Base-by-base conservation (phyloP, 139 green algal species). In the Deuterostichococcus epilithicus region DNA sequence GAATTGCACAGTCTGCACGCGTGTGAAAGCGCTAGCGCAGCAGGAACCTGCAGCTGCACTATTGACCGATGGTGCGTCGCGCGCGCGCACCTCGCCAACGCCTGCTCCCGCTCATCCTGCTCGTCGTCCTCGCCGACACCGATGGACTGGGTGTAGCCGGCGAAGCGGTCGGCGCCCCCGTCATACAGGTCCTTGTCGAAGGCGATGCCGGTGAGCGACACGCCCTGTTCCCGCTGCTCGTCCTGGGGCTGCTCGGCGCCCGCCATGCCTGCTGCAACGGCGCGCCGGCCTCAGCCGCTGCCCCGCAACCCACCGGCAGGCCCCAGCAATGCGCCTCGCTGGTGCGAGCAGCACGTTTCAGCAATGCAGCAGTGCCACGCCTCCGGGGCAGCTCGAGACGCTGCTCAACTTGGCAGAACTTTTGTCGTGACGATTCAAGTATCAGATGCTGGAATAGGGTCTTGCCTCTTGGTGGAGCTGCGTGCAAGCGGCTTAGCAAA, bases 71-170 rank as follows among this genome's bases (percentile, higher is more conserved):
- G 34, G 34, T 37, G 58, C 42, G 25, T n/a, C n/a, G n/a, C n/a
- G 28, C 22, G 15, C 23, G 28, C 65, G 45, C 59, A 88, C 86
- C 73, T 85, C 36, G 77, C 81, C 67, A 88, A 42, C 10, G 73
- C 66, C 42, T 37, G 69, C 66, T 87, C 88, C 34, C 83, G 73
- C 32, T 92, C 86, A 32, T 92, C 86, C 36, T 78, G 32, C 26
- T 90, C 84, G 1, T 94, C 86, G 0, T 90, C 84, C 30, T 86
- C 83, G 26, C 79, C 58, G 13, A 81, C 38, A 22, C 78, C 75
- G 65, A 80, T 81, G 67, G 68, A 76, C 2, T 44, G 63, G 4
- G 81, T 77, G 70, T 80, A 80, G 22, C 58, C 79, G 73, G 80
- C 74, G 34, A 66, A 76, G n/a, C 77, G 25, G 34, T 73, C 68